Base-by-base conservation (phyloP, 768 basidiomycete genomes). In the Tylopilus cervinicoccineus region DNA sequence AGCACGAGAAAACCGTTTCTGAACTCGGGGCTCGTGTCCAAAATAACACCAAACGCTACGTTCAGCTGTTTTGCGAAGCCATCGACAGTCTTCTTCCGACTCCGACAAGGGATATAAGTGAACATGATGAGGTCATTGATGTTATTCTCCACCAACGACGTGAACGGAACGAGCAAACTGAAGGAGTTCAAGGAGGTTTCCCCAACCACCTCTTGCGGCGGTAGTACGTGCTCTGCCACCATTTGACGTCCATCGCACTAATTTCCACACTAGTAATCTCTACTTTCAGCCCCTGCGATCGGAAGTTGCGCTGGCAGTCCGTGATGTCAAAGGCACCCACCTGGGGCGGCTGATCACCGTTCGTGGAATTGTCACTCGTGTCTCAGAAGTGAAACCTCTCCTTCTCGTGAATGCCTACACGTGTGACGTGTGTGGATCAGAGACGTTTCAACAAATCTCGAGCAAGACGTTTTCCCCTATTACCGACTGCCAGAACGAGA, bases 351-450 rank as follows among this genome's bases (percentile, higher is more conserved):
- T 98, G 50, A 95, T 99, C 66, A 98, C 93, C 28, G 90, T 95
- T 54, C 89, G 94, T 34, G 96, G 96, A 47, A 98, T 99, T 57
- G 93, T 98, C 45, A 99, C 93, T 26, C 93, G 96, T 53, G 93
- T 99, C 4, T 97, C 94, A 4, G 96, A 98, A 73, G 96, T 99
- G 64, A 98, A 98, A 64, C 96, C 96, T 10, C 82, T 98, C 16
- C 80, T 99, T 13, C 86, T 91, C 63, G 93, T 98, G 61, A 96
- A 95, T 68, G 96, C 95, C 26, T 99, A 98, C 68, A 94, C 93
- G 0, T 98, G 96, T 71, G 96, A 98, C 63, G 84, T 92, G 51
- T 99, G 96, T 65, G 96, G 96, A 38, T 91, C 93, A 36, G 96
- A 99, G 68, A 95, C 93, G 24, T 99, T 99, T 76, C 94, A 98